Percentiles rank a stretch among this genome's conserved stretches.
phyloP scores from a whole-genome alignment of 495 filamentous ascomycete genomes.

The Penicillium robsamsonii region DNA sequence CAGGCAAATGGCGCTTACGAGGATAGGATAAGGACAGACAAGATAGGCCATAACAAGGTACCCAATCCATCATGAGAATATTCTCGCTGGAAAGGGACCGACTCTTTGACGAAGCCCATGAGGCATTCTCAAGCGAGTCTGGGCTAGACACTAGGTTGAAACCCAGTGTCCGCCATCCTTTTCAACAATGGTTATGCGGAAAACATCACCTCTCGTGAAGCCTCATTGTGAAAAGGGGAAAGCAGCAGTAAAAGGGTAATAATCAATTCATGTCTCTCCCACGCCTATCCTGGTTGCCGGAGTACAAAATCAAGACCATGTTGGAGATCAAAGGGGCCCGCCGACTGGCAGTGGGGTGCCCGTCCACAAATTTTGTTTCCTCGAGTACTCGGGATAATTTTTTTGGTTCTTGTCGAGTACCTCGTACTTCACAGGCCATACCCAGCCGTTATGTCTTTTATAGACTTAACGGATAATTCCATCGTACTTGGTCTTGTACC shows the following conservation, averaged over 20 bases:
- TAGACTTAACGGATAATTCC: conserved; percentile 84
- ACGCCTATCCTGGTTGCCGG: conserved; percentile 47
- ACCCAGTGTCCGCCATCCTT: conserved; percentile 29
- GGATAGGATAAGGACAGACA: conserved; percentile 22
- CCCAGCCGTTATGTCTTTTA: conserved; percentile 23
- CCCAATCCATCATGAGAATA: conserved; percentile 9
- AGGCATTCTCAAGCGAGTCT: conserved; percentile 27
- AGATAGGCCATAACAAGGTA: conserved; percentile 28
- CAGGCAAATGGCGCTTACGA: not conserved
- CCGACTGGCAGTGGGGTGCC: conserved; percentile 20
- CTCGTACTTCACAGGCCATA: conserved; percentile 40
- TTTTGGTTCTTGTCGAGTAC: conserved; percentile 40
- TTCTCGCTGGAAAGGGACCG: conserved; percentile 16
- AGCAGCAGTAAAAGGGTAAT: conserved; percentile 36
- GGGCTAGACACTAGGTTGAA: conserved; percentile 14
- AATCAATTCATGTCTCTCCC: conserved; percentile 47
- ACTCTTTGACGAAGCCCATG: conserved; percentile 26
- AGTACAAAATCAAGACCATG: conserved; percentile 39
- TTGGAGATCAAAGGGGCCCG: conserved; percentile 28
- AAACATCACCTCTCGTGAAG: conserved; percentile 48
- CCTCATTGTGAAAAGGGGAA: conserved; percentile 50
- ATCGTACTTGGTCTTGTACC: conserved; percentile 99
- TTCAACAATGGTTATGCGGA: conserved; percentile 53
- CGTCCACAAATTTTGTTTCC: conserved; percentile 29
- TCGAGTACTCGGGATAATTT: conserved; percentile 26